phyloP scores from a whole-genome alignment of 2,329 filamentous ascomycete species.

The Orbilia brochopaga region DNA sequence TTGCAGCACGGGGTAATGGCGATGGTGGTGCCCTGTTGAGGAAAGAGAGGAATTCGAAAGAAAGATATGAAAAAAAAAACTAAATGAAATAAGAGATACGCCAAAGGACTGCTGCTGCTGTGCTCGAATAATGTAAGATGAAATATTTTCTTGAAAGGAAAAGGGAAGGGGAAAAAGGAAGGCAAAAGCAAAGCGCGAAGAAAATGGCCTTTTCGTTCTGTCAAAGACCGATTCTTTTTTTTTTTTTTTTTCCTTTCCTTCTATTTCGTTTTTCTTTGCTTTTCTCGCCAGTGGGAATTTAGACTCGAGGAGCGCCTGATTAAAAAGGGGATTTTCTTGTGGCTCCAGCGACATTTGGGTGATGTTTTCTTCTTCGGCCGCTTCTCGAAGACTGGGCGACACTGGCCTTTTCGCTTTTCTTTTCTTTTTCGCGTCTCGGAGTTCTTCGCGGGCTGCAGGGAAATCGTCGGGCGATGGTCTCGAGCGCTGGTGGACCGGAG shows the following conservation, averaged over 20 bases:
- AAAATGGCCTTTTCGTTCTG: conserved; percentile 1
- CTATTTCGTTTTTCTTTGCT: neutral
- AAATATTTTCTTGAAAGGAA: neutral
- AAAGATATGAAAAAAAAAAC: no score
- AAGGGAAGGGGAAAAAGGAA: neutral
- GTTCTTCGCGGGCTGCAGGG: no score
- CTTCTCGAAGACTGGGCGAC: conserved; percentile 1
- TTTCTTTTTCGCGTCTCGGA: neutral
- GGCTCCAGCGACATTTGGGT: neutral
- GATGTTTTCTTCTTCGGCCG: neutral
- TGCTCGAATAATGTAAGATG: neutral
- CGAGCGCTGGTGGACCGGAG: no score
- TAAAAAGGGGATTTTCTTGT: conserved; percentile 4
- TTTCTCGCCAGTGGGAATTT: neutral
- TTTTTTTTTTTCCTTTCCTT: neutral
- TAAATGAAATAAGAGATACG: no score
- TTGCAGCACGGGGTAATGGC: neutral
- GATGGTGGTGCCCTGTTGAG: no score
- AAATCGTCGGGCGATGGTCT: no score
- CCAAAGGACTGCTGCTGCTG: no score
- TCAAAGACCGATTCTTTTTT: conserved; percentile 1
- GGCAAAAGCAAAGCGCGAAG: neutral
- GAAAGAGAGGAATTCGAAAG: no score
- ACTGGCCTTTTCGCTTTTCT: conserved; percentile 2
- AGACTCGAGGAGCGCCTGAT: conserved; percentile 9